Percentiles rank a stretch among this genome's conserved stretches.
These are phyloP conservation scores for Claviceps digitariae DNA, from an alignment of 2,329 filamentous ascomycete genomes.

Conservation along the genomic window DNA sequence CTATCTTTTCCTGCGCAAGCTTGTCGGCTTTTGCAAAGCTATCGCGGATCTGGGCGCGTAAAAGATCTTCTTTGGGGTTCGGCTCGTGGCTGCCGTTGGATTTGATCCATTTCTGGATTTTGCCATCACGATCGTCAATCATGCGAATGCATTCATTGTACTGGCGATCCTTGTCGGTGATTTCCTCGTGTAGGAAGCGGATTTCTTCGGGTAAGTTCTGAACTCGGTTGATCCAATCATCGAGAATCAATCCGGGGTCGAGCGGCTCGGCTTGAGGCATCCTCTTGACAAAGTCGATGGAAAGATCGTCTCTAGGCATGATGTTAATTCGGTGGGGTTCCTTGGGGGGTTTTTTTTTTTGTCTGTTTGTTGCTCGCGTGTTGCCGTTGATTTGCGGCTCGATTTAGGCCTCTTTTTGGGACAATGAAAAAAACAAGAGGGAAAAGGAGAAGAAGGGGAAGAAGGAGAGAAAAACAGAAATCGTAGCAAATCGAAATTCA, in stretches of 20 bases:
- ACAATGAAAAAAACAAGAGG: not conserved
- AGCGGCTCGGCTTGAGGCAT: constrained; percentile 49
- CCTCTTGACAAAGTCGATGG: constrained; percentile 55
- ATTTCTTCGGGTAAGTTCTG: constrained; percentile 74
- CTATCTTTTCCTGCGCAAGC: constrained; percentile 62
- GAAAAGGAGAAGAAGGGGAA: not conserved
- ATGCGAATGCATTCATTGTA: constrained; percentile 55
- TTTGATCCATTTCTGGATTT: constrained; percentile 73
- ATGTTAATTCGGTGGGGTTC: constrained; percentile 37
- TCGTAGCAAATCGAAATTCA: not conserved
- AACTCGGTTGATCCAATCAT: constrained; percentile 63
- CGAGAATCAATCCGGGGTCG: constrained; percentile 56
- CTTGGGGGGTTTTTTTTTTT: not conserved
- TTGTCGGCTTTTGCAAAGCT: constrained; percentile 56
- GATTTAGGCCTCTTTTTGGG: not conserved
- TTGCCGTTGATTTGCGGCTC: not conserved
- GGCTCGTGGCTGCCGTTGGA: constrained; percentile 57
- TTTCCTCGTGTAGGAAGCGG: constrained; percentile 71
- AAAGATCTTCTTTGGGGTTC: constrained; percentile 62
- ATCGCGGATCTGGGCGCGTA: constrained; percentile 52
- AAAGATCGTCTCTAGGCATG: constrained; percentile 62
- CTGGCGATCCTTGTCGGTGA: constrained; percentile 63
- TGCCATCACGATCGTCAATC: constrained; percentile 58
- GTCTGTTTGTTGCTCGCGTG: not conserved
- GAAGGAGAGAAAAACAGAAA: not conserved